Base-by-base conservation (phyloP, 352 stramenopile genomes). In the Pythium diclinum region DNA sequence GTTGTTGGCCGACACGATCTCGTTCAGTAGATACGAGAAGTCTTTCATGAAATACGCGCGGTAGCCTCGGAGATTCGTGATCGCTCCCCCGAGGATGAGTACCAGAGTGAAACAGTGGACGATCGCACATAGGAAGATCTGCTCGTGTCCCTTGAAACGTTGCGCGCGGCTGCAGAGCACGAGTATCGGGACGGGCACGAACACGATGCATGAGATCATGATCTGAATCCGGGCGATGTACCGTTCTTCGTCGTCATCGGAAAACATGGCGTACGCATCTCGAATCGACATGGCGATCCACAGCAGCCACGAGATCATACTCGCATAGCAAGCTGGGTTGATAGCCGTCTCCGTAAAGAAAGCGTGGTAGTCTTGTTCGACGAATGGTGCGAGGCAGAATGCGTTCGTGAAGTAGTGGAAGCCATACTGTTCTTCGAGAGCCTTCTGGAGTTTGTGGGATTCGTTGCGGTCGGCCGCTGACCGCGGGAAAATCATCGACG, bases 401-500 rank as follows among this genome's bases (percentile, higher is more conserved):
- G 75, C 69, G 69, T 91, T 91, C 40, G 83, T 91, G 56, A 93
- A 73, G 59, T 82, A 93, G 74, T 93, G 81, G 71, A 93, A 93
- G 56, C 82, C 85, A 61, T 88, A 91, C 65, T 83, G 86, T 61
- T 93, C 85, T 67, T 91, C 83, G 78, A 91, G 85, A 11, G 73
- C 65, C 25, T 69, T 69, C 38, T 81, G 83, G 25, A 88, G 67
- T 53, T 88, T 88, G 67, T 76, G 75, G 28, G 79, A 89, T 49
- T 91, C 85, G 66, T 83, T 81, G 11, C 77, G 78, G 38, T 90
- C 82, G 9, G 75, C 72, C 2, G 81, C 79, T n/a, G 82, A 91
- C 3, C 78, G 65, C 6, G 83, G 82, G 63, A 91, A 91, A 65
- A 93, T 89, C 34, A 91, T 69, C 32, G 80, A 76, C 49, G 84